Percentiles rank a stretch among this genome's conserved stretches.
phyloP scores from a whole-genome alignment of 2,329 filamentous ascomycete genomes.

The Pseudogymnoascus sp. region DNA sequence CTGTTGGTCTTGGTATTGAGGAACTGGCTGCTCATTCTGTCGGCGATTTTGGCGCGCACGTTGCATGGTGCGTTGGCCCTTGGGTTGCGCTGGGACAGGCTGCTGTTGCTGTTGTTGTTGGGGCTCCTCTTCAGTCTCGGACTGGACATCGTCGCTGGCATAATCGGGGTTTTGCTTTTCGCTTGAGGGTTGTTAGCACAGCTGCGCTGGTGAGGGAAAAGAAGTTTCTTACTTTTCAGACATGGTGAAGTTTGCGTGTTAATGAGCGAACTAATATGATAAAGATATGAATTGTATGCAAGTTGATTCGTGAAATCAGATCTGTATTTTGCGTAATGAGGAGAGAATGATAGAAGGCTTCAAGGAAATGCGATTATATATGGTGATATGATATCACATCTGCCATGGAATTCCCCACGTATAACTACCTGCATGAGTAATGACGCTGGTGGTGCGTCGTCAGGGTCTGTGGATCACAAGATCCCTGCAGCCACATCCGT shows the following conservation, averaged over 20 bases:
- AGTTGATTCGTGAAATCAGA: not conserved
- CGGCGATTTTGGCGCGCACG: conserved; percentile 9
- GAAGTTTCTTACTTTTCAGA: conserved; percentile 19
- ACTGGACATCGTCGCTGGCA: conserved; percentile 29
- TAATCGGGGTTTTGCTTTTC: conserved; percentile 8
- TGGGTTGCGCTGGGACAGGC: conserved; percentile 26
- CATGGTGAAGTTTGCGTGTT: conserved; percentile 19
- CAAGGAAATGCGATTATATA: not conserved
- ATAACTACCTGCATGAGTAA: not conserved
- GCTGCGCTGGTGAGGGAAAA: conserved; percentile 12
- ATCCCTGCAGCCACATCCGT: not conserved
- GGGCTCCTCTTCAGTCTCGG: conserved; percentile 36
- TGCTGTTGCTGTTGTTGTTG: conserved; percentile 24
- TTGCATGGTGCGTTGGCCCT: conserved; percentile 13
- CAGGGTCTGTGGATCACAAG: not conserved
- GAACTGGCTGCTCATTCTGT: conserved; percentile 7
- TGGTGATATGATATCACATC: not conserved
- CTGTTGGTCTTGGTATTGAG: conserved; percentile 7
- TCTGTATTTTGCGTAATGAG: not conserved
- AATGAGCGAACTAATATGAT: not conserved
- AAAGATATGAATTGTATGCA: not conserved
- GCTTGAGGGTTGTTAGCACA: conserved; percentile 16
- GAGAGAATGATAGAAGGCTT: not conserved
- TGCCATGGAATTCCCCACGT: not conserved
- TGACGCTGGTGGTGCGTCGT: not conserved